Conservation (phyloP, 768 basidiomycete species). For the Tricholoma flavovirens region DNA sequence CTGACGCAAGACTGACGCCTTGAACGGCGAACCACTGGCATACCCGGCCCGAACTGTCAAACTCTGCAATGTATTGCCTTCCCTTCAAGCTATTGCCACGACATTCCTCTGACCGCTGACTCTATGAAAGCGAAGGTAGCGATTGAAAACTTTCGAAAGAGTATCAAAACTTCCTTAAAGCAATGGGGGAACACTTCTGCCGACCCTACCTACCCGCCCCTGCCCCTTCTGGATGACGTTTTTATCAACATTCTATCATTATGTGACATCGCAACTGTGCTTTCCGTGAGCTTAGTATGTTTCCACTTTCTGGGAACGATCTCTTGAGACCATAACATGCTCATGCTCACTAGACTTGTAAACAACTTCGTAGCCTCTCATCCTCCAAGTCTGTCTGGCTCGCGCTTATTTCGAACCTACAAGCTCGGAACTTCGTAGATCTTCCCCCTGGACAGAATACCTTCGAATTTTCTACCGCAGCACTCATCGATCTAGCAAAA, state of each 20-base stretch:
- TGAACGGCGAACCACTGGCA: too few relatives aligned
- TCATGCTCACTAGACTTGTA: not conserved
- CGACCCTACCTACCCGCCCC: not conserved
- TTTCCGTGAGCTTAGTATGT: constrained; percentile 8
- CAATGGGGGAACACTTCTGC: not conserved
- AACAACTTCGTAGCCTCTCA: constrained; percentile 2
- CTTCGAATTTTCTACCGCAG: not conserved
- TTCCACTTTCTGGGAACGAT: not conserved
- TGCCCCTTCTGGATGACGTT: constrained; percentile 3
- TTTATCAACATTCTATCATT: constrained; percentile 6
- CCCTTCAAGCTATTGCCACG: not conserved
- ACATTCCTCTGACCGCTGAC: not conserved
- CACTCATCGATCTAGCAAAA: constrained; percentile 5
- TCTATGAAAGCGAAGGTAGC: not conserved
- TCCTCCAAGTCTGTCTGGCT: constrained; percentile 7
- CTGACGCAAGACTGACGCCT: too few relatives aligned
- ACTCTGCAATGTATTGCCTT: too few relatives aligned
- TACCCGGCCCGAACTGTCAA: too few relatives aligned
- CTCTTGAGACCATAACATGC: not conserved
- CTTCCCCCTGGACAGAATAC: constrained; percentile 7
- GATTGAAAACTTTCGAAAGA: not conserved
- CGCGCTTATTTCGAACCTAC: constrained; percentile 1
- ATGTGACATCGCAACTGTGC: constrained; percentile 9
- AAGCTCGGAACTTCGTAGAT: constrained; percentile 10
- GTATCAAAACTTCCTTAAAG: not conserved